Percentiles rank a stretch among this genome's conserved stretches.
phyloP scores from a whole-genome alignment of 495 filamentous ascomycete genomes.

The Penicillium soppii region DNA sequence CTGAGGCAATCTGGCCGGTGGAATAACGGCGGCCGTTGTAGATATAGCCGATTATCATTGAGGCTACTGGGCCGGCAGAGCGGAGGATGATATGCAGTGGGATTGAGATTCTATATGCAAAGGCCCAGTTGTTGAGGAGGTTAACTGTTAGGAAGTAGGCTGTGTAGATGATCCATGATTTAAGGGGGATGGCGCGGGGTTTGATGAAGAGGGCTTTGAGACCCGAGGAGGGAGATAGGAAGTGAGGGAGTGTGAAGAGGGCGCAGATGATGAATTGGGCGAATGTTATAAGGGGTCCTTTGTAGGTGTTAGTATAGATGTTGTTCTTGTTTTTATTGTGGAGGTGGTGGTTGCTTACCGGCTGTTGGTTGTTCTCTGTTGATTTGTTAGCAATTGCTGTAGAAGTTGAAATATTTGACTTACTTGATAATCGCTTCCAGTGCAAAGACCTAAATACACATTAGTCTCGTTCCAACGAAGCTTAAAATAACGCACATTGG shows the following conservation, averaged over 20 bases:
- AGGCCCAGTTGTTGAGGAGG: constrained; percentile 95
- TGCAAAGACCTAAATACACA: constrained; percentile 70
- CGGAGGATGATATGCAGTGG: constrained; percentile 96
- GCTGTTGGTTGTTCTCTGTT: constrained; percentile 37
- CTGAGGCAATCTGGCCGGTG: constrained; percentile 71
- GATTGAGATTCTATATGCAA: constrained; percentile 94
- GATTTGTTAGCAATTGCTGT: constrained; percentile 14
- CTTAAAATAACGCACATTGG: constrained; percentile 66
- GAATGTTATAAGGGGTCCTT: constrained; percentile 88
- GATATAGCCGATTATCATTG: constrained; percentile 82
- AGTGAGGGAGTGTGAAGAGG: constrained; percentile 62
- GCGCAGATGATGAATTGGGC: constrained; percentile 89
- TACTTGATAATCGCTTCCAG: constrained; percentile 96
- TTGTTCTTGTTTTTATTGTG: background rate
- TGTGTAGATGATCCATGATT: constrained; percentile 86
- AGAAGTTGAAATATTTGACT: constrained; percentile 35
- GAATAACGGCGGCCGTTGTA: constrained; percentile 79
- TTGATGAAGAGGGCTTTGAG: constrained; percentile 65
- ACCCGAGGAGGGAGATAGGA: constrained; percentile 67
- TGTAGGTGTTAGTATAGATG: background rate
- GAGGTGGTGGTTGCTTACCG: constrained; percentile 24
- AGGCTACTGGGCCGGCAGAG: constrained; percentile 91
- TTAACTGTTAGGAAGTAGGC: constrained; percentile 88
- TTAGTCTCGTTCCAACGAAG: background rate
- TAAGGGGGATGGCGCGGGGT: constrained; percentile 76